Conservation (phyloP, 2,329 filamentous ascomycete species). For the Hortaea sp. region DNA sequence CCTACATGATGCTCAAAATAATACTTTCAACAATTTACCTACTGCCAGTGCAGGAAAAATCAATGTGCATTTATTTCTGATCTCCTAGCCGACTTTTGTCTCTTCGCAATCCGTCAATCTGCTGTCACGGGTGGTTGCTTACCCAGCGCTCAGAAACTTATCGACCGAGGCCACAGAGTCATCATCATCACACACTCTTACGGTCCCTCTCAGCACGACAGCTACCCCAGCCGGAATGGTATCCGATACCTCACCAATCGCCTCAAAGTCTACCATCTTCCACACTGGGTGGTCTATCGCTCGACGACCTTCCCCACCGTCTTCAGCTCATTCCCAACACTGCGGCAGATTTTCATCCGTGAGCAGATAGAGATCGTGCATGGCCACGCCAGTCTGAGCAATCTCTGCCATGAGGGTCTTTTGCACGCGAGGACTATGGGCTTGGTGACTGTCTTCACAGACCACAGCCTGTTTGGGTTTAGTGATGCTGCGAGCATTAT, state of each 20-base stretch:
- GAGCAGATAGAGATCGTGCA: constrained; percentile 96
- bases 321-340: constrained; percentile 97
- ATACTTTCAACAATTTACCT: constrained; percentile 9
- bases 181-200: constrained; percentile 96
- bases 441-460: constrained; percentile 87
- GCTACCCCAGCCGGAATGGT: constrained; percentile 54
- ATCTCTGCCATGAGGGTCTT: constrained; percentile 87
- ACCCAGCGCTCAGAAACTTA: constrained; percentile 56
- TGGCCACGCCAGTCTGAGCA: constrained; percentile 90
- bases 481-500: constrained; percentile 92
- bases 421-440: constrained; percentile 95
- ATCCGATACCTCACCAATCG: constrained; percentile 95
- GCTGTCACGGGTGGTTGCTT: not conserved
- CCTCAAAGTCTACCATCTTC: constrained; percentile 95
- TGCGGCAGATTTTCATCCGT: constrained; percentile 88
- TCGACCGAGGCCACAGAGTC: constrained; percentile 95
- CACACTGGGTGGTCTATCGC: constrained; percentile 91
- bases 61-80: not conserved
- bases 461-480: constrained; percentile 95
- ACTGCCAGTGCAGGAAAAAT: not conserved
- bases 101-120: too few relatives aligned
- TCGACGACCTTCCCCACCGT: constrained; percentile 90
- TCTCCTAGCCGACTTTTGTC: not conserved
- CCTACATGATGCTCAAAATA: constrained; percentile 1
- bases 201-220: constrained; percentile 37